Evolutionary conservation across 2,329 filamentous ascomycete species (phyloP), one percentile per base, ranked within the genome.

Genomic region (Dactylellina sp.): DNA sequence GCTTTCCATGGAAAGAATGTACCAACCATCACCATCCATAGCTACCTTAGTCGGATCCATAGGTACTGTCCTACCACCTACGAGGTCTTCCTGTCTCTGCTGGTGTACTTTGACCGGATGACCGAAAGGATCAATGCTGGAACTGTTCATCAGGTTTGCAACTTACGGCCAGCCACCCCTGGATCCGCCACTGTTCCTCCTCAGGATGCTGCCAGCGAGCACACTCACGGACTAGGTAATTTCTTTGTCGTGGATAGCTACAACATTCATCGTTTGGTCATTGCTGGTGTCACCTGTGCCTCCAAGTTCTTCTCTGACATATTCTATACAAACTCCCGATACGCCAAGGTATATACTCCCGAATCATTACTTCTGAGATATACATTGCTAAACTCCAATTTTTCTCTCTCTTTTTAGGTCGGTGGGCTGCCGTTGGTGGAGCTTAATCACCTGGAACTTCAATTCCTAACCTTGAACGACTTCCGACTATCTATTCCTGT

Each of bases 251-350:
- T 98, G 9, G 95, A 99, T 82, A 98, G 95, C 83, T 99, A 95
- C 84, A 99, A 99, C 82, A 98, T 99, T 76, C 95, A 99, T 80
- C 89, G 95, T 63, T 84, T 99, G 63, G 93, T 98, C 62, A 99
- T 99, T 80, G 92, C 95, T 1, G 95, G 94, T 37, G 95, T 99
- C 47, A 99, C 95, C 1, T 98, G 95, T 82, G 93, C 95, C 3
- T 98, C 94, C 87, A 99, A 99, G 82, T 99, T 98, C 85, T 99
- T 99, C 82, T 98, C 94, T 3, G 88, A 99, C 82, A 94, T 98
- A 42, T 99, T 99, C 79, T 99, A 98, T 81, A 99, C 95, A 7
- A 99, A 99, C 82, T 98, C 95, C 63, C 88, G 95, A 88, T 99
- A 99, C 81, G 95, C 95, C 72, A 99, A 98, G 91, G 95, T 97